A percentile compares a stretch with the other conserved stretches of the same genome.
These are phyloP conservation scores for Halenospora varia DNA, from an alignment of 495 filamentous ascomycete genomes.

Conservation along the genomic window DNA sequence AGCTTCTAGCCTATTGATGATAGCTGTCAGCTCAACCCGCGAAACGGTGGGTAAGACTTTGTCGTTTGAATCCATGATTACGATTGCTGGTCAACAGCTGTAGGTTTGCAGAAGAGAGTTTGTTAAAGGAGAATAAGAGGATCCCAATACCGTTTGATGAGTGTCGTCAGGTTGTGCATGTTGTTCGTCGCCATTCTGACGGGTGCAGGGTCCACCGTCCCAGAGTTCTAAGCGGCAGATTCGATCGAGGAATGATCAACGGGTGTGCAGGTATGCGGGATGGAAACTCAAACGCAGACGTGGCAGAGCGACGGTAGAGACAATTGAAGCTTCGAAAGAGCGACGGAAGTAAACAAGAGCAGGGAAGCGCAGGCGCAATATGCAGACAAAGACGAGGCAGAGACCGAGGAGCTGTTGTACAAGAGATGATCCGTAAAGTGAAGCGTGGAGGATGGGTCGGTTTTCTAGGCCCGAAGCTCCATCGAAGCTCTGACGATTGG, in stretches of 20 bases:
- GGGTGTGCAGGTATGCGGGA: neutral
- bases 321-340: neutral
- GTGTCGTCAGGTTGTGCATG: constrained; percentile 94
- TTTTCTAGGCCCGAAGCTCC: neutral
- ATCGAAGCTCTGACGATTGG: neutral
- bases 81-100: constrained; percentile 10
- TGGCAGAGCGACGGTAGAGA: neutral
- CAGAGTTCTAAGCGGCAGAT: constrained; percentile 12
- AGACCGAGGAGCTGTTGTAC: too few relatives aligned
- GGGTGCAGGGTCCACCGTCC: constrained; percentile 12
- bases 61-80: constrained; percentile 11
- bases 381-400: too few relatives aligned
- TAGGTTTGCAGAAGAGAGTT: neutral
- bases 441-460: too few relatives aligned
- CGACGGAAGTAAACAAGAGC: neutral
- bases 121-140: constrained; percentile 6
- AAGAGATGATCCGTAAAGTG: too few relatives aligned
- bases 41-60: constrained; percentile 19
- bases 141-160: constrained; percentile 86
- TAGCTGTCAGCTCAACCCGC: constrained; percentile 36
- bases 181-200: constrained; percentile 53
- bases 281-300: too few relatives aligned
- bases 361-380: neutral
- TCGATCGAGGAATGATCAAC: constrained; percentile 17
- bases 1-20: constrained; percentile 81